Conservation (phyloP, 2,329 filamentous ascomycete species). For the Colletotrichum tropicale region DNA sequence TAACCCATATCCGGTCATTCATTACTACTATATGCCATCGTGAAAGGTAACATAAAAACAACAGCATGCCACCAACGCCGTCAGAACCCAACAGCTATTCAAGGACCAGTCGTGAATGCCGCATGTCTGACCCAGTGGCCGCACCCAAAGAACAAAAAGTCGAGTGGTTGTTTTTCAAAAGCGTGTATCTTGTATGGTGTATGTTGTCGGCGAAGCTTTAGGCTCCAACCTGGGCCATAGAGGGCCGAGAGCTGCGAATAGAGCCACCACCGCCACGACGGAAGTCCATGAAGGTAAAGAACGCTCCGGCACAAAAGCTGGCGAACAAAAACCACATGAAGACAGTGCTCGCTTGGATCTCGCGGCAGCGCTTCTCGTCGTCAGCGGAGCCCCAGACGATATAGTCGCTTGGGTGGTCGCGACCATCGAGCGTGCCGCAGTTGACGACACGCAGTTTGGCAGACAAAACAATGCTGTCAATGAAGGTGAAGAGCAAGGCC, state of each 20-base stretch:
- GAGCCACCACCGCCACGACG: constrained; percentile 53
- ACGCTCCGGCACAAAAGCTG: constrained; percentile 60
- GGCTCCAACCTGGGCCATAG: constrained; percentile 62
- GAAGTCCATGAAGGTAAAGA: constrained; percentile 59
- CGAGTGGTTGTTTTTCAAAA: neutral
- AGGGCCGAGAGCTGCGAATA: constrained; percentile 47
- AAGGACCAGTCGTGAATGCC: neutral
- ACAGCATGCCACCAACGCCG: constrained; percentile 8
- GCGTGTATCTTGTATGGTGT: neutral
- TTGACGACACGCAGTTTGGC: constrained; percentile 72
- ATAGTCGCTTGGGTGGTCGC: constrained; percentile 45
- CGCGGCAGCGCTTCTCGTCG: constrained; percentile 70
- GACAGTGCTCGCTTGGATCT: constrained; percentile 74
- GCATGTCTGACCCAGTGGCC: neutral
- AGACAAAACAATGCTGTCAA: constrained; percentile 72
- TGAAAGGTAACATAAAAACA: constrained; percentile 10
- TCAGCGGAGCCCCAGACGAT: constrained; percentile 67
- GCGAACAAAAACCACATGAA: constrained; percentile 83
- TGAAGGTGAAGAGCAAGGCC: constrained; percentile 72
- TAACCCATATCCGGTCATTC: constrained; percentile 5
- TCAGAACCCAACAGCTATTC: neutral
- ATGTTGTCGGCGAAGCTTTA: constrained; percentile 27
- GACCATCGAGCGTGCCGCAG: constrained; percentile 54
- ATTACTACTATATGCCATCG: constrained; percentile 13
- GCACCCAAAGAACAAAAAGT: neutral